Evolutionary conservation across 768 basidiomycete genomes (phyloP).

Genomic region (Mycena floridula): DNA sequence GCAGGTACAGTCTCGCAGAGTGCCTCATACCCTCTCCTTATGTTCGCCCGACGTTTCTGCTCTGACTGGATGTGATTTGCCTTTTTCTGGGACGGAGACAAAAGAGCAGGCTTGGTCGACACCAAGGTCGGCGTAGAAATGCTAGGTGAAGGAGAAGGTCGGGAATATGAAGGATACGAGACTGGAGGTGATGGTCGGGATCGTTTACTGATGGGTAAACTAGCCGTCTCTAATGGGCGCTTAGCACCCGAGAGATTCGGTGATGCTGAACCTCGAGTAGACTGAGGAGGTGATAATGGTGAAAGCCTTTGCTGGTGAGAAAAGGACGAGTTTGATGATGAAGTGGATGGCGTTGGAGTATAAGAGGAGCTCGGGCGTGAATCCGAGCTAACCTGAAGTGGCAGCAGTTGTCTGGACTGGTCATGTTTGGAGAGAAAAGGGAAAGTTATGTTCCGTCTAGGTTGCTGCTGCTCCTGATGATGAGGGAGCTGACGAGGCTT

Average conservation of each 20-base stretch:
- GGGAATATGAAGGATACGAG: constrained; percentile 6
- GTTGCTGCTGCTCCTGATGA: constrained; percentile 15
- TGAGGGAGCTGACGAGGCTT: constrained; percentile 15
- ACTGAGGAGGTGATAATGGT: constrained; percentile 11
- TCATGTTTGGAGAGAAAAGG: constrained; percentile 9
- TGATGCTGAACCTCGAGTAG: constrained; percentile 11
- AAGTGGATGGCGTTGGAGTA: constrained; percentile 11
- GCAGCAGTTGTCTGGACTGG: constrained; percentile 1
- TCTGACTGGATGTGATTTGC: constrained; percentile 92
- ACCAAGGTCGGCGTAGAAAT: constrained; percentile 8
- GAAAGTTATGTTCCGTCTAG: constrained; percentile 8
- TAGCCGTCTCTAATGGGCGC: constrained; percentile 3
- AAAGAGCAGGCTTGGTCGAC: constrained; percentile 39
- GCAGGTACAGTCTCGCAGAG: constrained; percentile 81
- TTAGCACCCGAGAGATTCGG: constrained; percentile 2
- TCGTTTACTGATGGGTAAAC: constrained; percentile 25
- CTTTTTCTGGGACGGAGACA: constrained; percentile 84
- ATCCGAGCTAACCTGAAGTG: too few species aligned
- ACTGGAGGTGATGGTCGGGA: constrained; percentile 16
- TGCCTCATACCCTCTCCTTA: constrained; percentile 82
- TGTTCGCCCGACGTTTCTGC: constrained; percentile 90
- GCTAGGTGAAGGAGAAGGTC: constrained; percentile 8
- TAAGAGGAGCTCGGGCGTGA: constrained; percentile 3
- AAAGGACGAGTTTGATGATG: constrained; percentile 4
- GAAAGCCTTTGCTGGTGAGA: constrained; percentile 5